These are phyloP conservation scores for Serendipita vermifera DNA, from an alignment of 768 basidiomycete genomes.

Conservation along the genomic window DNA sequence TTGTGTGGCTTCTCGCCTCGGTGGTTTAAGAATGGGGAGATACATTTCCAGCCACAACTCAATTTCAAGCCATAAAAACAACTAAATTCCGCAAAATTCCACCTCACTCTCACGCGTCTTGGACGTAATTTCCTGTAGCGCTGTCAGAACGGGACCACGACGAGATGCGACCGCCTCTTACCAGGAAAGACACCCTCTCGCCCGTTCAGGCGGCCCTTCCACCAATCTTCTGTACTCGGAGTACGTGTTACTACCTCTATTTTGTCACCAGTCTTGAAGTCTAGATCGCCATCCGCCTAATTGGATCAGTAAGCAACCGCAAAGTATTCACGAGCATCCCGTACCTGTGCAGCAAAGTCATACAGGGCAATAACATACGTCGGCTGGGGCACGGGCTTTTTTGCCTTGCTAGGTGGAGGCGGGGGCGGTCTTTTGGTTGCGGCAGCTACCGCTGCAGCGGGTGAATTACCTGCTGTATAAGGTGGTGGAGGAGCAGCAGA, in stretches of 20 bases:
- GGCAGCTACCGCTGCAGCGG: slow-evolving; percentile 24
- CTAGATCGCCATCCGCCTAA: slow-evolving; percentile 82
- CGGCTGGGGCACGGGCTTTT: slow-evolving; percentile 46
- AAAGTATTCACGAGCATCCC: slow-evolving; percentile 15
- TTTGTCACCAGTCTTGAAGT: slow-evolving; percentile 75
- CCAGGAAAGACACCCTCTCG: slow-evolving; percentile 83
- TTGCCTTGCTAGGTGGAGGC: slow-evolving; percentile 85
- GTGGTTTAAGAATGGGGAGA: no score
- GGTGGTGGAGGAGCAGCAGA: slow-evolving; percentile 37
- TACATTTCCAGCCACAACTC: no score
- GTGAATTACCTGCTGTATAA: slow-evolving; percentile 20
- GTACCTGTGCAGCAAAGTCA: slow-evolving; percentile 82
- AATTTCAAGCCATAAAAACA: no score
- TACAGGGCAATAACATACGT: slow-evolving; percentile 87
- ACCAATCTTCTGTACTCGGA: slow-evolving; percentile 85
- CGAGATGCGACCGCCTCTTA: slow-evolving; percentile 21
- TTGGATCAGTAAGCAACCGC: background rate
- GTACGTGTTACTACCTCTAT: slow-evolving; percentile 83
- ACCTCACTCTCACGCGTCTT: slow-evolving; percentile 37
- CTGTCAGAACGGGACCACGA: background rate
- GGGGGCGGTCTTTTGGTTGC: slow-evolving; percentile 59
- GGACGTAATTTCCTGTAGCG: slow-evolving; percentile 27
- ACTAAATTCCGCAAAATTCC: no score
- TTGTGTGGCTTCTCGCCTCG: no score
- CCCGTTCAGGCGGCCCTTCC: slow-evolving; percentile 83